phyloP scores from a whole-genome alignment of 768 basidiomycete genomes.

The Agrocybe pediades region DNA sequence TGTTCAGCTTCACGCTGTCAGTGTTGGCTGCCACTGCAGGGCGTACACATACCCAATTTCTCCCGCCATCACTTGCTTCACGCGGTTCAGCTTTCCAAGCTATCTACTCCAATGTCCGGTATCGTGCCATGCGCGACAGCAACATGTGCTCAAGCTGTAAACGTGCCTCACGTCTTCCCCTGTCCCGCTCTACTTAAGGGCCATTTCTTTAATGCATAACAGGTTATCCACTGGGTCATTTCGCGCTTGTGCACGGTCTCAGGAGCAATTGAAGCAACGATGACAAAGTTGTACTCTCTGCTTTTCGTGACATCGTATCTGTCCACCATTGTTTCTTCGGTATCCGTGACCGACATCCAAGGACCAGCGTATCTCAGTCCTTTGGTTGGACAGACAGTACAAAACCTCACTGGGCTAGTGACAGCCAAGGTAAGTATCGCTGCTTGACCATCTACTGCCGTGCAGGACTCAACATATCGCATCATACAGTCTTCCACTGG shows the following conservation, averaged over 20 bases:
- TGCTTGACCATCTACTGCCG: neutral
- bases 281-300: conserved; percentile 33
- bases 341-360: conserved; percentile 53
- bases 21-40: neutral
- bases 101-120: neutral
- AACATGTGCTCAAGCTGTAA: conserved; percentile 27
- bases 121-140: conserved; percentile 8
- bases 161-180: conserved; percentile 13
- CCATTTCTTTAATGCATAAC: conserved; percentile 2
- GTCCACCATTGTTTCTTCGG: conserved; percentile 27
- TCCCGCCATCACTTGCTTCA: neutral
- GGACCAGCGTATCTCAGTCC: conserved; percentile 51
- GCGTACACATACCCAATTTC: neutral
- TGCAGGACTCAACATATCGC: neutral
- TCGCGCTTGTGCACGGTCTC: conserved; percentile 8
- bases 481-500: conserved; percentile 41
- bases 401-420: conserved; percentile 50
- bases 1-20: conserved; percentile 2
- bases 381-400: conserved; percentile 42
- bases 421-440: conserved; percentile 47
- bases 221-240: conserved; percentile 15
- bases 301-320: conserved; percentile 30
- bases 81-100: conserved; percentile 3
- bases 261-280: conserved; percentile 15
- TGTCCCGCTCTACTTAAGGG: conserved; percentile 13